Percentiles rank a stretch among this genome's conserved stretches.
These are phyloP conservation scores for Acanthochlamys bracteata DNA, from an alignment of 106 monocot species.

Conservation along the genomic window DNA sequence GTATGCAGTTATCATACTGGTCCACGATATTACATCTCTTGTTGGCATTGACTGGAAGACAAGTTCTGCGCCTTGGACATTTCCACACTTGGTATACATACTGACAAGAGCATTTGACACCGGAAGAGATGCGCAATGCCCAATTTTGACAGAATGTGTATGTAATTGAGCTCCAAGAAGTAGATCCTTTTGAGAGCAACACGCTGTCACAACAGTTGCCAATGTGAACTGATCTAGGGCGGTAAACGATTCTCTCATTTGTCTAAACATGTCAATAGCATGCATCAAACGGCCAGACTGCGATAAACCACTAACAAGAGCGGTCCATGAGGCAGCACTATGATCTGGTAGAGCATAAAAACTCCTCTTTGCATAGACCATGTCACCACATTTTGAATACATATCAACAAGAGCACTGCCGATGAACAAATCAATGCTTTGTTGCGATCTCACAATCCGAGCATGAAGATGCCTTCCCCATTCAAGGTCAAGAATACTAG, in stretches of 20 bases:
- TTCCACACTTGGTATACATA: slow-evolving; percentile 71
- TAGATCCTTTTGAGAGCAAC: slow-evolving; percentile 29
- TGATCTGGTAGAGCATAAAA: slow-evolving; percentile 36
- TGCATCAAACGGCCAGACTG: slow-evolving; percentile 38
- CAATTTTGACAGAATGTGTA: slow-evolving; percentile 38
- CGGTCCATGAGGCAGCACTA: slow-evolving; percentile 64
- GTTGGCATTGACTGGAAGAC: slow-evolving; percentile 55
- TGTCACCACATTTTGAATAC: slow-evolving; percentile 69
- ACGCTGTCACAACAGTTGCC: slow-evolving; percentile 56
- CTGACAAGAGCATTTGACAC: slow-evolving; percentile 77
- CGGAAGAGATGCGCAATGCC: slow-evolving; percentile 31
- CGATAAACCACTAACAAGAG: slow-evolving; percentile 54
- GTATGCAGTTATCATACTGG: slow-evolving; percentile 82
- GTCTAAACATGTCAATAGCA: slow-evolving; percentile 49
- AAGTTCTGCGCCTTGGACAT: slow-evolving; percentile 34
- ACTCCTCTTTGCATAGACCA: slow-evolving; percentile 46
- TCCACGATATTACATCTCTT: slow-evolving; percentile 82
- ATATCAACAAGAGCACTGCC: slow-evolving; percentile 72
- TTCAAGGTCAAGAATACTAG: slow-evolving; percentile 33
- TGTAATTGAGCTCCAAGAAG: slow-evolving; percentile 60
- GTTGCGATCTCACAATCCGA: slow-evolving; percentile 28
- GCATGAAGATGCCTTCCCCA: slow-evolving; percentile 81
- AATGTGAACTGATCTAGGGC: slow-evolving; percentile 53
- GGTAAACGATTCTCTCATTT: slow-evolving; percentile 48
- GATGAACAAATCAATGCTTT: slow-evolving; percentile 37